phyloP scores from a whole-genome alignment of 768 basidiomycete genomes.

The Rhodotorula toruloides region DNA sequence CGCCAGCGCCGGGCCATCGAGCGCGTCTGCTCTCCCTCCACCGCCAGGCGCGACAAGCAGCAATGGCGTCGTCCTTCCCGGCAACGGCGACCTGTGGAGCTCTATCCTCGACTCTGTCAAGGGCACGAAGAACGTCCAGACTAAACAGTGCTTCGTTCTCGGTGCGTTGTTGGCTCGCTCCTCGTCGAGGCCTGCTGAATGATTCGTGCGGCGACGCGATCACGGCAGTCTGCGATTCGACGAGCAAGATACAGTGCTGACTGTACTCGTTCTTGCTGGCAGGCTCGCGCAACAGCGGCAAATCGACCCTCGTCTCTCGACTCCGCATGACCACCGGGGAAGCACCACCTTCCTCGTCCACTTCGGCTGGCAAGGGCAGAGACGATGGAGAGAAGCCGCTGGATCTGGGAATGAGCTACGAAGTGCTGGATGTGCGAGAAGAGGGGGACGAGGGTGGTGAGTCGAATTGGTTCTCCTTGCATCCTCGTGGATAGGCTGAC shows the following conservation, averaged over 20 bases:
- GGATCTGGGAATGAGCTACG: conserved; percentile 85
- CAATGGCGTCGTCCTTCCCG: conserved; percentile 32
- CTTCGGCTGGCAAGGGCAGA: conserved; percentile 1
- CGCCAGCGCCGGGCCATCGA: no score
- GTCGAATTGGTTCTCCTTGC: not conserved
- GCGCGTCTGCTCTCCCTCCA: not conserved
- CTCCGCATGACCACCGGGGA: conserved; percentile 12
- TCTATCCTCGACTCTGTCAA: conserved; percentile 86
- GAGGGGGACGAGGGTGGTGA: conserved; percentile 86
- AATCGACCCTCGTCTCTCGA: conserved; percentile 59
- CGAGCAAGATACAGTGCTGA: not conserved
- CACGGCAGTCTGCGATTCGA: not conserved
- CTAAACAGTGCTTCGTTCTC: conserved; percentile 79
- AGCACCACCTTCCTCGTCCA: not conserved
- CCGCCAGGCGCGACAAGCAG: not conserved
- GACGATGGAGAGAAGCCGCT: conserved; percentile 11
- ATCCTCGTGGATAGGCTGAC: not conserved
- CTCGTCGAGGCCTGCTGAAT: no score
- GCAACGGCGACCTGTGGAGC: conserved; percentile 70
- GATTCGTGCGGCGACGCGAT: not conserved
- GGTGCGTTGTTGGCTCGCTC: conserved; percentile 50
- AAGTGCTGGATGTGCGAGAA: conserved; percentile 82
- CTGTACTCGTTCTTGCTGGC: not conserved
- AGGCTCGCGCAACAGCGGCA: conserved; percentile 68
- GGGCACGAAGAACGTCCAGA: conserved; percentile 69